A percentile compares a stretch with the other conserved stretches of the same genome.
Evolutionary conservation across 2,329 filamentous ascomycete genomes (phyloP).

Genomic region (Cytospora piceae): DNA sequence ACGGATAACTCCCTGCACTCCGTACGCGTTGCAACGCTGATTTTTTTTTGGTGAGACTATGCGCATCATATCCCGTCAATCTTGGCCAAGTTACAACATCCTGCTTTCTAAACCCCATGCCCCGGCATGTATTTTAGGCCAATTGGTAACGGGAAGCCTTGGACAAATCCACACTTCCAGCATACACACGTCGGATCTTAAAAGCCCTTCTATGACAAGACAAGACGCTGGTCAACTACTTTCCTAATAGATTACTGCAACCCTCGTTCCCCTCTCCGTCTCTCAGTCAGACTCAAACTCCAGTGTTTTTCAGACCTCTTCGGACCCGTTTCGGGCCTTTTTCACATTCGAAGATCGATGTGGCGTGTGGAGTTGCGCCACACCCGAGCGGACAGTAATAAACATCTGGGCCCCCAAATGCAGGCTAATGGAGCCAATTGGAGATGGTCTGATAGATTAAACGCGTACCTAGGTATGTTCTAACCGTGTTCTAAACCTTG

Average conservation of each 20-base stretch:
- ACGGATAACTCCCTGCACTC: too few relatives aligned
- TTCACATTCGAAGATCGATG: not conserved
- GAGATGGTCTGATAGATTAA: not conserved
- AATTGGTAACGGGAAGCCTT: too few relatives aligned
- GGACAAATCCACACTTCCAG: too few relatives aligned
- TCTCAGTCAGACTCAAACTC: not conserved
- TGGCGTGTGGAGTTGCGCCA: not conserved
- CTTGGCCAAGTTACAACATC: not conserved
- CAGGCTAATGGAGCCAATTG: not conserved
- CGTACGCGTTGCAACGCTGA: not conserved
- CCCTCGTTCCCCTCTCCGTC: not conserved
- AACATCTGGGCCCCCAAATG: not conserved
- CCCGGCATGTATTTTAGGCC: too few relatives aligned
- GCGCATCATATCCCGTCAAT: not conserved
- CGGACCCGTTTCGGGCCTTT: not conserved
- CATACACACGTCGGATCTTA: too few relatives aligned
- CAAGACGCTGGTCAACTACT: too few relatives aligned
- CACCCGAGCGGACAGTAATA: not conserved
- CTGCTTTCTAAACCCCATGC: not conserved
- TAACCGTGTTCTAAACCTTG: too few relatives aligned
- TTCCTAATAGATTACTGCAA: too few relatives aligned
- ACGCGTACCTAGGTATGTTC: too few relatives aligned
- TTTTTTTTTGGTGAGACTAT: not conserved
- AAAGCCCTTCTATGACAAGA: too few relatives aligned
- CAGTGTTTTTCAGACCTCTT: not conserved